These are phyloP conservation scores for Calonectria leucothoes DNA, from an alignment of 2,329 filamentous ascomycete genomes.

Conservation along the genomic window DNA sequence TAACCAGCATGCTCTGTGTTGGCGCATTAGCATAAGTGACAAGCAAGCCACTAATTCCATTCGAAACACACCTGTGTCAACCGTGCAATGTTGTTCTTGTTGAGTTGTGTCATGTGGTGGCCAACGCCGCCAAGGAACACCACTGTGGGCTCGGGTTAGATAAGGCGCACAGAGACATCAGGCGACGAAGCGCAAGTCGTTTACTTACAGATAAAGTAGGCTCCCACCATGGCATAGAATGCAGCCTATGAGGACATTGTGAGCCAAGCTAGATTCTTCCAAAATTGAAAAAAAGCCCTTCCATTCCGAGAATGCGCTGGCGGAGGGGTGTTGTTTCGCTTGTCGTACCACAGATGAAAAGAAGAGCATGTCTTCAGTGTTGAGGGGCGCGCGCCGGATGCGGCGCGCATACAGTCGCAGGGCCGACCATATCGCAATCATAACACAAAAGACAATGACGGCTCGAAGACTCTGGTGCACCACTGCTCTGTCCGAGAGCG, in stretches of 20 bases:
- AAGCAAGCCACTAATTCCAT: too few species aligned
- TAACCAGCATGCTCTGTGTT: conserved; percentile 25
- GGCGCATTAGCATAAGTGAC: background rate
- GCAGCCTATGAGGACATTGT: conserved; percentile 5
- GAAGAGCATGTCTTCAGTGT: conserved; percentile 26
- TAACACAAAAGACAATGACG: conserved; percentile 23
- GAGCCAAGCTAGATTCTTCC: background rate
- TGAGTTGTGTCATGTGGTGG: conserved; percentile 26
- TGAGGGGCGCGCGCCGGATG: conserved; percentile 20
- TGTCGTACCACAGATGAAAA: conserved; percentile 29
- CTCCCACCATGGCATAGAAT: conserved; percentile 27
- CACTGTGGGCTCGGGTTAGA: conserved; percentile 8
- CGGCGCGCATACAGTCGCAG: conserved; percentile 25
- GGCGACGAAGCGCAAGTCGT: background rate
- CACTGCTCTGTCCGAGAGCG: conserved; percentile 9
- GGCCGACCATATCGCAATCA: conserved; percentile 24
- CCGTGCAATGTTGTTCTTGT: conserved; percentile 21
- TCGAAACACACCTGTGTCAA: conserved; percentile 23
- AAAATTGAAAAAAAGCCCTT: too few species aligned
- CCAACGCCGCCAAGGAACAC: conserved; percentile 27
- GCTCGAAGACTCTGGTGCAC: conserved; percentile 24
- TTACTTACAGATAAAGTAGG: conserved; percentile 21
- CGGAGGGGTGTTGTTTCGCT: background rate
- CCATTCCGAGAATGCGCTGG: background rate
- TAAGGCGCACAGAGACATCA: too few species aligned